Evolutionary conservation across 768 basidiomycete species (phyloP).

Genomic region (Hydnomerulius pinastri): DNA sequence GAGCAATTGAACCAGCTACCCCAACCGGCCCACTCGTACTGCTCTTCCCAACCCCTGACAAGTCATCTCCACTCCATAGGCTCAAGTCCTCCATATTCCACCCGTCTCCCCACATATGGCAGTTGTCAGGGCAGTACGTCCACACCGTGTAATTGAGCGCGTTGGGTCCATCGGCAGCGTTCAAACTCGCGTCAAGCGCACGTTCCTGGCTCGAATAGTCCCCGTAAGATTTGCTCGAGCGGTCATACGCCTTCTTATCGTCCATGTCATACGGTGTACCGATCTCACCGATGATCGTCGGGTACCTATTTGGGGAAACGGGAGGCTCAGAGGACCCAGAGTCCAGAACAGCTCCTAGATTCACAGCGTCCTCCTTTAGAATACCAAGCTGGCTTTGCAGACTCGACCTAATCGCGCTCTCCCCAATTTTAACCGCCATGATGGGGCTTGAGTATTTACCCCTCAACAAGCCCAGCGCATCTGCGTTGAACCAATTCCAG

Average conservation of each 20-base stretch:
- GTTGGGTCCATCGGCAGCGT: constrained; percentile 76
- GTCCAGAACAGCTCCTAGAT: constrained; percentile 44
- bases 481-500: constrained; percentile 95
- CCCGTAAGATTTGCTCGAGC: constrained; percentile 47
- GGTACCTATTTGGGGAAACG: constrained; percentile 45
- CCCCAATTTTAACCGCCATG: constrained; percentile 81
- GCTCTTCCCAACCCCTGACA: constrained; percentile 20
- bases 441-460: constrained; percentile 72
- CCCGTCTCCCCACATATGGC: constrained; percentile 89
- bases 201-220: constrained; percentile 78
- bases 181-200: constrained; percentile 85
- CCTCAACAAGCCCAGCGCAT: constrained; percentile 88
- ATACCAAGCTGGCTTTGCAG: constrained; percentile 82
- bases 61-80: constrained; percentile 81
- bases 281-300: constrained; percentile 94
- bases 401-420: constrained; percentile 75
- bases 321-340: background rate
- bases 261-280: constrained; percentile 97
- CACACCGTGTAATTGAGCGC: constrained; percentile 81
- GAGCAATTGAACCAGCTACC: constrained; percentile 4
- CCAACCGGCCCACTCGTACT: background rate
- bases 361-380: constrained; percentile 70
- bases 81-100: constrained; percentile 98
- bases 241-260: constrained; percentile 76
- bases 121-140: constrained; percentile 84